Percentiles rank a stretch among this genome's conserved stretches.
Conservation (phyloP, 192 early-diverging fungal species). For the Thoreauomyces humboldtii region DNA sequence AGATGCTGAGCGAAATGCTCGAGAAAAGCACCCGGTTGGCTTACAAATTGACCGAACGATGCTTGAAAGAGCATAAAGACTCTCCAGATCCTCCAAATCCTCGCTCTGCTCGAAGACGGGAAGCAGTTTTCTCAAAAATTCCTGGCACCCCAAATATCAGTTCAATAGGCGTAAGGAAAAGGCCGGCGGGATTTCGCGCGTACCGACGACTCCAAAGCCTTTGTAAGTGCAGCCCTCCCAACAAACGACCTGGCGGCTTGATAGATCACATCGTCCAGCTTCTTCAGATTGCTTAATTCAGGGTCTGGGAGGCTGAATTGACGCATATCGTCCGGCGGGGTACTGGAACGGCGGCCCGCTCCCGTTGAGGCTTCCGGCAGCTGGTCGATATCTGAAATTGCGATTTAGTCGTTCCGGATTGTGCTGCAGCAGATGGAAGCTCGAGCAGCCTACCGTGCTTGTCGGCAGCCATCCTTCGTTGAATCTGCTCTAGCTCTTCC, state of each 20-base stretch:
- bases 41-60: slow-evolving; percentile 76
- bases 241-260: slow-evolving; percentile 52
- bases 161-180: not conserved
- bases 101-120: slow-evolving; percentile 65
- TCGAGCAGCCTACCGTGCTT: slow-evolving; percentile 26
- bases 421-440: not conserved
- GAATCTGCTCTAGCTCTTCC: slow-evolving; percentile 34
- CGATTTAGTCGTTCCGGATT: too few species aligned
- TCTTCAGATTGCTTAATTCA: slow-evolving; percentile 61
- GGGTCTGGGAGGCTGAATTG: slow-evolving; percentile 58
- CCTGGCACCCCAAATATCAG: slow-evolving; percentile 33
- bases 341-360: too few species aligned
- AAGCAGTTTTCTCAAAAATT: slow-evolving; percentile 68
- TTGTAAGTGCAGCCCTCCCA: slow-evolving; percentile 63
- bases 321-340: too few species aligned
- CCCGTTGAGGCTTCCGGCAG: slow-evolving; percentile 32
- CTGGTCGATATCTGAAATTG: slow-evolving; percentile 47
- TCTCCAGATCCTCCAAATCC: slow-evolving; percentile 87
- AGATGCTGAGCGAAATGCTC: too few species aligned
- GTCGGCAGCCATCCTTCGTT: slow-evolving; percentile 39
- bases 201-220: slow-evolving; percentile 62
- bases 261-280: slow-evolving; percentile 68
- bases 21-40: slow-evolving; percentile 22
- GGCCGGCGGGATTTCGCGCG: not conserved
- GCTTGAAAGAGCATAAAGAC: slow-evolving; percentile 67